Evolutionary conservation across 2,329 filamentous ascomycete species (phyloP).

Genomic region (Phialophora expanda): DNA sequence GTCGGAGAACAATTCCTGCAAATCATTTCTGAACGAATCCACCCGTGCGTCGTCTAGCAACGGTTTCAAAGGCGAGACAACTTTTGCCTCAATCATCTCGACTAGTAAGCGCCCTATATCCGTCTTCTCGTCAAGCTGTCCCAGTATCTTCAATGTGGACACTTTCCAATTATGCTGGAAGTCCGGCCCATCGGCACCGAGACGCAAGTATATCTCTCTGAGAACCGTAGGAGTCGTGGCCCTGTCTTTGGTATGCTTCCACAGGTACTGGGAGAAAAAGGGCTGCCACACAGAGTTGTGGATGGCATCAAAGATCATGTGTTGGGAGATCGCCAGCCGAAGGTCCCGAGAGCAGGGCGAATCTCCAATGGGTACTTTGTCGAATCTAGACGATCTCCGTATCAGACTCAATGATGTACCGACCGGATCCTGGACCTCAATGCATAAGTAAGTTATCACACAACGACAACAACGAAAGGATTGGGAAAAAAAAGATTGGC

Average conservation of each 20-base stretch:
- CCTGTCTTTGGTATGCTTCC: background rate
- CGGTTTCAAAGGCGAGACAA: background rate
- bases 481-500: background rate
- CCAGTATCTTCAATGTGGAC: slow-evolving; percentile 18
- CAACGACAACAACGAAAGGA: background rate
- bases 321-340: background rate
- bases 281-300: background rate
- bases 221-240: background rate
- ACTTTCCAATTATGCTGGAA: slow-evolving; percentile 21
- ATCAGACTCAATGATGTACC: background rate
- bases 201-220: slow-evolving; percentile 5
- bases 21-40: background rate
- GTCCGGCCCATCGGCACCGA: slow-evolving; percentile 10
- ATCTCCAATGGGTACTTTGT: background rate
- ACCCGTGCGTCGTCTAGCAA: background rate
- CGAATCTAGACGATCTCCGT: background rate
- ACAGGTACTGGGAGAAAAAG: slow-evolving; percentile 1
- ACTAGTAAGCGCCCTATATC: background rate
- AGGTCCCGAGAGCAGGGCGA: background rate
- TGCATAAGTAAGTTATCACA: background rate
- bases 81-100: background rate
- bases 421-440: background rate
- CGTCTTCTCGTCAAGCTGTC: slow-evolving; percentile 7
- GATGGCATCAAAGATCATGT: background rate
- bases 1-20: slow-evolving; percentile 1